phyloP scores from a whole-genome alignment of 1,139 yeast species.

The Nakaseomyces kungkrabaensis region DNA sequence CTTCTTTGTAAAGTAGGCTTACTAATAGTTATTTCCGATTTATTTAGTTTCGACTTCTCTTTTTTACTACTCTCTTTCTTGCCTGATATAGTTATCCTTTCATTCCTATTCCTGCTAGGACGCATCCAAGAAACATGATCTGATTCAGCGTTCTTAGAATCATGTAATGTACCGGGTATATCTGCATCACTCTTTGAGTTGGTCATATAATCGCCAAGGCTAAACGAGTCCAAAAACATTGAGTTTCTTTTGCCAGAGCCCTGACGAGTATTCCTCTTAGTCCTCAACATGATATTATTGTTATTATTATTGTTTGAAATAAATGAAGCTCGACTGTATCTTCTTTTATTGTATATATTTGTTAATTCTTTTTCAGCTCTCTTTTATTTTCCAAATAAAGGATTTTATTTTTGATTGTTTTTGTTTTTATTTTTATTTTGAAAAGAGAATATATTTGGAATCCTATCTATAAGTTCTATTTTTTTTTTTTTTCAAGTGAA shows the following conservation, averaged over 20 bases:
- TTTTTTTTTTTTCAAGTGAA: too few relatives aligned
- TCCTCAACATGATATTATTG: not conserved
- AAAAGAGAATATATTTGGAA: too few relatives aligned
- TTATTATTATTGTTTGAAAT: not conserved
- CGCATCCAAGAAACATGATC: not conserved
- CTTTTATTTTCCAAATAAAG: too few relatives aligned
- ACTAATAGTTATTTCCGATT: not conserved
- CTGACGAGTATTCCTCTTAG: not conserved
- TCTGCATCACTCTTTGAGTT: slow-evolving; percentile 1
- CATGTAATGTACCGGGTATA: not conserved
- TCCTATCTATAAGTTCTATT: too few relatives aligned
- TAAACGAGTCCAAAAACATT: slow-evolving; percentile 7
- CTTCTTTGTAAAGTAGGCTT: slow-evolving; percentile 16
- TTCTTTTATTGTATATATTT: too few relatives aligned
- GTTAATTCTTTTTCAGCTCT: too few relatives aligned
- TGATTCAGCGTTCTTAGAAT: not conserved
- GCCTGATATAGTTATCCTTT: not conserved
- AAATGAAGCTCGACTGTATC: too few relatives aligned
- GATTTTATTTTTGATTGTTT: too few relatives aligned
- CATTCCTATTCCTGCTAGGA: not conserved
- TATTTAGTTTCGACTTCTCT: not conserved
- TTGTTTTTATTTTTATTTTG: too few relatives aligned
- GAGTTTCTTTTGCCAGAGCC: slow-evolving; percentile 1
- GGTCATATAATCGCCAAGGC: not conserved
- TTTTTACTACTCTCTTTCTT: not conserved